A percentile compares a stretch with the other conserved stretches of the same genome.
These are phyloP conservation scores for Trichopus zeylanicus DNA, from an alignment of 116 monocot genomes.

Conservation along the genomic window DNA sequence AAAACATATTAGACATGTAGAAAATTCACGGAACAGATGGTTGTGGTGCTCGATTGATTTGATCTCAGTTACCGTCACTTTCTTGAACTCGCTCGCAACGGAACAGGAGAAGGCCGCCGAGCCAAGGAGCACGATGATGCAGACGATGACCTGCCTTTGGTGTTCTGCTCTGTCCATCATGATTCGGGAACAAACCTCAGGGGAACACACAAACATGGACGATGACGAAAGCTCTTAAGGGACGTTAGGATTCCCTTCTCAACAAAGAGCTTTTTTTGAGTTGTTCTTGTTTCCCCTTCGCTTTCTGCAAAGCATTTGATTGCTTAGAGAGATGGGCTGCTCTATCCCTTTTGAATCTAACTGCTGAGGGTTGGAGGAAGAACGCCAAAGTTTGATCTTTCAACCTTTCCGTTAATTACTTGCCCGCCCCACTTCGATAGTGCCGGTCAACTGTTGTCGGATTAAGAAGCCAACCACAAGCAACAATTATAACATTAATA, in stretches of 20 bases:
- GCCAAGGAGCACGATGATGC: conserved; percentile 29
- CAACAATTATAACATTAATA: too few relatives aligned
- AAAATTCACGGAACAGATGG: not conserved
- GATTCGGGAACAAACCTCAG: not conserved
- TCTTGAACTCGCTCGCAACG: conserved; percentile 66
- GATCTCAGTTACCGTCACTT: conserved; percentile 30
- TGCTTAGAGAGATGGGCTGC: not conserved
- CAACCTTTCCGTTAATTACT: not conserved
- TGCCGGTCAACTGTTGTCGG: not conserved
- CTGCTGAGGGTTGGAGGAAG: not conserved
- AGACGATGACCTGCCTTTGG: conserved; percentile 3
- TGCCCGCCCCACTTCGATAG: not conserved
- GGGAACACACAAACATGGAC: not conserved
- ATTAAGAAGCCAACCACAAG: too few relatives aligned
- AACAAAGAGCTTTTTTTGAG: too few relatives aligned
- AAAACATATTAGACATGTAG: not conserved
- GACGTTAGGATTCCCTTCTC: not conserved
- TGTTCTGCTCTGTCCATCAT: conserved; percentile 18
- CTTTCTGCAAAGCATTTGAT: not conserved
- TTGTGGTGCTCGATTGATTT: not conserved
- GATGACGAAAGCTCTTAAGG: not conserved
- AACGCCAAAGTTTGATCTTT: not conserved
- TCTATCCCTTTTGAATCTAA: not conserved
- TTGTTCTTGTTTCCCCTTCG: not conserved
- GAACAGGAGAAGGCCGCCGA: conserved; percentile 56